Conservation (phyloP, 202 grass and related monocot genomes). For the Sporobolus alterniflorus region DNA sequence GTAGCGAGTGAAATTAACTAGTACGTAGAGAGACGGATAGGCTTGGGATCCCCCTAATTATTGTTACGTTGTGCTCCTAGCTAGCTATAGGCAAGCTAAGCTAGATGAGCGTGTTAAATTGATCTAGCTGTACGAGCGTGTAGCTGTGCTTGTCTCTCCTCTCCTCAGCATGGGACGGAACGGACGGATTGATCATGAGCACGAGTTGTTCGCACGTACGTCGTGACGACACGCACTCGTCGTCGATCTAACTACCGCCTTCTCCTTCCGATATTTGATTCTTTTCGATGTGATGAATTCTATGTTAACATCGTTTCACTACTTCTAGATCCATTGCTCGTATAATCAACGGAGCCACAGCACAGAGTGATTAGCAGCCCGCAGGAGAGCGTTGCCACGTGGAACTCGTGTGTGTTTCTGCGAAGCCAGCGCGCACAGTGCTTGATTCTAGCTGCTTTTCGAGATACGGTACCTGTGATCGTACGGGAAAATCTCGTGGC, state of each 20-base stretch:
- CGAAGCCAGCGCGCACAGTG: not conserved
- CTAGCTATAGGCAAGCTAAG: not conserved
- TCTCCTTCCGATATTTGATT: too few species aligned
- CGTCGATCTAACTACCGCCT: not conserved
- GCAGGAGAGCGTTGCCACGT: not conserved
- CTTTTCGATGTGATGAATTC: too few species aligned
- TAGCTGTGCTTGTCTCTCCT: not conserved
- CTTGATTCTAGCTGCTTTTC: not conserved
- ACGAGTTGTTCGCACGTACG: slow-evolving; percentile 1
- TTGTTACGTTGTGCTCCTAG: too few species aligned
- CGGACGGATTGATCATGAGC: not conserved
- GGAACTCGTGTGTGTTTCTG: not conserved
- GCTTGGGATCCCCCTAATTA: not conserved
- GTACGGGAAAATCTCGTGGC: not conserved
- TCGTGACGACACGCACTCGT: not conserved
- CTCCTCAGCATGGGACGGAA: not conserved
- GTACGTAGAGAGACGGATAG: not conserved
- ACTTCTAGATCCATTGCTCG: too few species aligned
- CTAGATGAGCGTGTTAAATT: not conserved
- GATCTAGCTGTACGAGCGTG: not conserved
- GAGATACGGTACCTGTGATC: not conserved
- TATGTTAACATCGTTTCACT: too few species aligned
- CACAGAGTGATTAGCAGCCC: not conserved
- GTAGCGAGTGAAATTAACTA: not conserved
- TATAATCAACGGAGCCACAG: too few species aligned